These are phyloP conservation scores for Chalaropsis ovoidea DNA, from an alignment of 2,329 filamentous ascomycete genomes.

Conservation along the genomic window DNA sequence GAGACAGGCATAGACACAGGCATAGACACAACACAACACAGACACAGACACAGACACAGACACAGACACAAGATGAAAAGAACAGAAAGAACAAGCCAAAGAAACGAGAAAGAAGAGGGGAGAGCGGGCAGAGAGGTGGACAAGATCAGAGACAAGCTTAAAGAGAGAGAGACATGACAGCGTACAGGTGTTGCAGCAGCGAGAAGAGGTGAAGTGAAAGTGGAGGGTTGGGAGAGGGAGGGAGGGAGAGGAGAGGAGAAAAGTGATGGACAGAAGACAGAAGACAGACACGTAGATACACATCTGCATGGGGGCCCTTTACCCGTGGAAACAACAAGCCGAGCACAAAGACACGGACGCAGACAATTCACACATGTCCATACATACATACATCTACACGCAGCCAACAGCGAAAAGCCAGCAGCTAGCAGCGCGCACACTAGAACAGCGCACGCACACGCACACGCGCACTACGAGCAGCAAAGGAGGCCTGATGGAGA, in stretches of 20 bases:
- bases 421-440: too few relatives aligned
- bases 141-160: not conserved
- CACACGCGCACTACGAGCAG: not conserved
- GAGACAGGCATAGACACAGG: too few relatives aligned
- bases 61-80: not conserved
- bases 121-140: not conserved
- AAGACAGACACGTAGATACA: slow-evolving; percentile 5
- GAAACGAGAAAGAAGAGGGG: not conserved
- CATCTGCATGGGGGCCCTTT: not conserved
- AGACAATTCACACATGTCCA: not conserved
- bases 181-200: not conserved
- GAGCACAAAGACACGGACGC: not conserved
- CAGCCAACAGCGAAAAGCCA: not conserved
- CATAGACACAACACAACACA: too few relatives aligned
- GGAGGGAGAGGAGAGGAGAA: not conserved
- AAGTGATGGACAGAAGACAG: not conserved
- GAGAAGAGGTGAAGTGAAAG: not conserved
- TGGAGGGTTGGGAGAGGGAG: not conserved
- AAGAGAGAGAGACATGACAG: slow-evolving; percentile 4
- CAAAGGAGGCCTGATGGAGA: not conserved
- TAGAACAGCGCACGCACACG: too few relatives aligned
- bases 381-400: not conserved
- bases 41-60: not conserved
- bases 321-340: not conserved
- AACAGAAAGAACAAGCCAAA: not conserved